Evolutionary conservation across 306 rosid species (phyloP), one percentile per base, ranked within the genome.

Genomic region (Lotus japonicus): DNA sequence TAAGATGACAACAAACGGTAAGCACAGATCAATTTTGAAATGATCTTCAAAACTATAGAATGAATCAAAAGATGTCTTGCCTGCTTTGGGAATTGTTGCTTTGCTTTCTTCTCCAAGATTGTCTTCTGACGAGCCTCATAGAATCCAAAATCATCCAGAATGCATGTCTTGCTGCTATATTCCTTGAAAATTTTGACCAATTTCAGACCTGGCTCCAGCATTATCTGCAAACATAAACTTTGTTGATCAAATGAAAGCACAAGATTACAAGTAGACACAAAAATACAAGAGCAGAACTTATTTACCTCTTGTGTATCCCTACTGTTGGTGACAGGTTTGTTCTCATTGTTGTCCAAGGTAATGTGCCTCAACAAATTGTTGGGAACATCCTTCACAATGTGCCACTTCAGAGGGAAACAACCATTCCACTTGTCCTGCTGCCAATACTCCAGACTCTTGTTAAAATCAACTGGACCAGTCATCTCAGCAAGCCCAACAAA

Each of bases 401-500:
- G 97, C 99, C 99, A 94, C 84, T 87, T 94, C 1, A 94, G 88
- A 66, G 97, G 91, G 74, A 94, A 94, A 63, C 96, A 94, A 56
- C 99, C 99, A 51, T 88, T 94, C 99, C 99, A 94, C 77, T 90
- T 94, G 79, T 94, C 99, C 69, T 94, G 99, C 52, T 94, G 99
- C 99, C 99, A 94, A 77, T 94, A 94, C 85, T 90, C 99, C 54
- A 94, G 54, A 66, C 81, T 94, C 79, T 83, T 86, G 74, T 90
- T 83, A 61, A 94, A 94, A 79, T 94, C 99, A 61, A 94, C 99
- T 0, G 97, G 90, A 9, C 99, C 99, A 13, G 80, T 36, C 99
- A 94, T 94, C 84, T 94, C 99, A 0, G 99, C 97, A 18, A 94
- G 86, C 28, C 99, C 99, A 26, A 94, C 97, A 70, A 94, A 94